A percentile compares a stretch with the other conserved stretches of the same genome.
Conservation (phyloP, 225 moss, liverwort and hornwort species). For the Antitrichia curtipendula region DNA sequence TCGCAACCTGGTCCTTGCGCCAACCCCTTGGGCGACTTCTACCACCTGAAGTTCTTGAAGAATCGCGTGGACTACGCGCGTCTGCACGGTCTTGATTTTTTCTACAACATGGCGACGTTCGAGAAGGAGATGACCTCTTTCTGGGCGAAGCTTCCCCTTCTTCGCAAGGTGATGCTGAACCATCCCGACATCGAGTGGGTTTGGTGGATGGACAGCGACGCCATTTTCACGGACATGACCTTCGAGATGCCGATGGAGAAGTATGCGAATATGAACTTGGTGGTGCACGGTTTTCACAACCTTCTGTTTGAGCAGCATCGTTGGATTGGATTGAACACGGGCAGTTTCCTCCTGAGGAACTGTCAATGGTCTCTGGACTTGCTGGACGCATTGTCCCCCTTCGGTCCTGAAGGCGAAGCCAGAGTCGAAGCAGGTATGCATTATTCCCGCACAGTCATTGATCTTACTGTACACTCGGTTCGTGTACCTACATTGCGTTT, state of each 20-base stretch:
- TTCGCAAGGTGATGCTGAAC: conserved; percentile 57
- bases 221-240: conserved; percentile 64
- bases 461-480: background rate
- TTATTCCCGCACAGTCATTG: too few species aligned
- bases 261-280: conserved; percentile 30
- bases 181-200: conserved; percentile 70
- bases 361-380: conserved; percentile 72
- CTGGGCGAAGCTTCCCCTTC: conserved; percentile 60
- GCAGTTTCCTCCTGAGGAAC: conserved; percentile 52
- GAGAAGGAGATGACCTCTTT: conserved; percentile 51
- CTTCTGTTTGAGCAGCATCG: conserved; percentile 34
- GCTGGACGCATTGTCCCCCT: conserved; percentile 50
- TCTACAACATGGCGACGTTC: conserved; percentile 54
- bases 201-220: conserved; percentile 81
- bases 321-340: conserved; percentile 50
- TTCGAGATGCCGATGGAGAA: conserved; percentile 50
- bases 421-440: conserved; percentile 7
- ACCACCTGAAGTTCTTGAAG: conserved; percentile 52
- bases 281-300: conserved; percentile 40
- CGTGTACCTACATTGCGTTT: background rate
- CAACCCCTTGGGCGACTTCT: conserved; percentile 35
- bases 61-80: conserved; percentile 60
- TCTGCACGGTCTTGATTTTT: conserved; percentile 47
- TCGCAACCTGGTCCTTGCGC: conserved; percentile 33
- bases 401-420: conserved; percentile 24